Evolutionary conservation across 2,329 filamentous ascomycete genomes (phyloP).

Genomic region (Aureobasidium musti): DNA sequence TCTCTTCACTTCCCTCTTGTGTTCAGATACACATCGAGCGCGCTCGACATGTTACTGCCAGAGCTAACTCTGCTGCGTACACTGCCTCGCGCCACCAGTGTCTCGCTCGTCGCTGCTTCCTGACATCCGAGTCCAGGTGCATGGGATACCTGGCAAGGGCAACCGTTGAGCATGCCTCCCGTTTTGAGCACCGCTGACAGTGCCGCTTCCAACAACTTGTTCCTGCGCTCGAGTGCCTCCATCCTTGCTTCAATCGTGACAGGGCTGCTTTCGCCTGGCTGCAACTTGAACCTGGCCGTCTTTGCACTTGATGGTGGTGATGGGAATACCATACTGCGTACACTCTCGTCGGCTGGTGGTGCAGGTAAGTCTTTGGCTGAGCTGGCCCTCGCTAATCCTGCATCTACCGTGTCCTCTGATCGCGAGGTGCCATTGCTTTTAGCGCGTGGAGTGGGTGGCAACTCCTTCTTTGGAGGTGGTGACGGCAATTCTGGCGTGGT

Average conservation of each 20-base stretch:
- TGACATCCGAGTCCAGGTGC: constrained; percentile 1
- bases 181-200: constrained; percentile 46
- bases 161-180: constrained; percentile 40
- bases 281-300: constrained; percentile 17
- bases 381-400: not conserved
- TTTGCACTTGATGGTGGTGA: constrained; percentile 29
- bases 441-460: constrained; percentile 39
- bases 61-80: constrained; percentile 35
- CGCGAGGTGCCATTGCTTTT: not conserved
- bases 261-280: constrained; percentile 11
- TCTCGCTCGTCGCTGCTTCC: not conserved
- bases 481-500: constrained; percentile 36
- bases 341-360: constrained; percentile 10
- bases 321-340: constrained; percentile 15
- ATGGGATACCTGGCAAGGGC: constrained; percentile 32
- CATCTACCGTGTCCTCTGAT: not conserved
- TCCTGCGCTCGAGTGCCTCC: constrained; percentile 45
- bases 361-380: constrained; percentile 25
- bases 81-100: constrained; percentile 31
- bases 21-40: constrained; percentile 44
- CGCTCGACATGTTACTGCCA: constrained; percentile 38
- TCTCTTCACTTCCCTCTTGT: constrained; percentile 32
- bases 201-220: constrained; percentile 45
- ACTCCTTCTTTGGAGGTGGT: constrained; percentile 39
- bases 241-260: constrained; percentile 40